A percentile compares a stretch with the other conserved stretches of the same genome.
These are phyloP conservation scores for Xerocomellus chrysenteron DNA, from an alignment of 768 basidiomycete species.

Conservation along the genomic window DNA sequence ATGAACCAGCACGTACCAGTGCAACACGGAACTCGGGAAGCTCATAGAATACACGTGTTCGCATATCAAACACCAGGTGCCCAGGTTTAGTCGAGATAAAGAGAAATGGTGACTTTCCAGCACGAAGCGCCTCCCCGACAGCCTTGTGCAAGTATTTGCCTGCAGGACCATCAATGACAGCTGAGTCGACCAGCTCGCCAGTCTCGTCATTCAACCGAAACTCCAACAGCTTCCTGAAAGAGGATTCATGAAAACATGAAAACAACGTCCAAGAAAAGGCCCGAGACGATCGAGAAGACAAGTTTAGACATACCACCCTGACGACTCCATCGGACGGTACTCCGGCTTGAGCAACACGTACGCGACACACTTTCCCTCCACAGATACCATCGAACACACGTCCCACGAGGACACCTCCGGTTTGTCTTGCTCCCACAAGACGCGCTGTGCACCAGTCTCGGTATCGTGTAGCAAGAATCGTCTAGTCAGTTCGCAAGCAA, in stretches of 20 bases:
- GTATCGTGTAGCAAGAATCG: background rate
- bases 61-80: background rate
- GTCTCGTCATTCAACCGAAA: background rate
- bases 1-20: background rate
- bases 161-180: background rate
- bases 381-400: background rate
- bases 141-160: fast-evolving
- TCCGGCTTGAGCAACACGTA: background rate
- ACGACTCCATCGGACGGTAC: too few relatives aligned
- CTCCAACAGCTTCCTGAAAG: background rate
- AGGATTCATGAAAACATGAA: background rate
- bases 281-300: background rate
- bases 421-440: background rate
- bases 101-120: background rate
- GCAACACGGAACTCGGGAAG: background rate
- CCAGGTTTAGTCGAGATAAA: background rate
- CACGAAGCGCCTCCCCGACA: fast-evolving
- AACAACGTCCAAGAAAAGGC: background rate
- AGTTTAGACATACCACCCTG: background rate
- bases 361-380: background rate
- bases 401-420: background rate
- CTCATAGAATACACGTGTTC: background rate
- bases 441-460: background rate
- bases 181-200: background rate
- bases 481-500: background rate